Evolutionary conservation across 768 basidiomycete genomes (phyloP).

Genomic region (Hebeloma cylindrosporum): DNA sequence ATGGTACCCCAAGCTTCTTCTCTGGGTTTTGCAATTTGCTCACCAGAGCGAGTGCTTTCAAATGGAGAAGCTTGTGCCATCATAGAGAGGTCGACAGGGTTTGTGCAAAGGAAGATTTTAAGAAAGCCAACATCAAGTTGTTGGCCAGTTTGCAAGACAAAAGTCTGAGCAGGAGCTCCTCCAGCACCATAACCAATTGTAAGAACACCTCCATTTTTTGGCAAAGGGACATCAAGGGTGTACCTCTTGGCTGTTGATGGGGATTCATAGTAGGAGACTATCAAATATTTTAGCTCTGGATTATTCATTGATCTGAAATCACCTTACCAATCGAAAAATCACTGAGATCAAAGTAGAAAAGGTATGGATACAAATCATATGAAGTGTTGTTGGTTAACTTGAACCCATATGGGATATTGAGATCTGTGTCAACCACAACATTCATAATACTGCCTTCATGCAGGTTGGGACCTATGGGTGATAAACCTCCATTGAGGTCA

Average conservation of each 20-base stretch:
- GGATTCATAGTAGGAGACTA: conserved; percentile 14
- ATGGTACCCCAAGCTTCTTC: conserved; percentile 10
- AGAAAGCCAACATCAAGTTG: conserved; percentile 18
- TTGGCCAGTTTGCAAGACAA: conserved; percentile 13
- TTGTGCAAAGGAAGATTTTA: conserved; percentile 14
- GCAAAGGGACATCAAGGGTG: conserved; percentile 11
- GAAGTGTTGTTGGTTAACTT: conserved; percentile 13
- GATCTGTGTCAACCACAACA: conserved; percentile 13
- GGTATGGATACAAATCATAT: conserved; percentile 14
- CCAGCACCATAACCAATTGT: conserved; percentile 18
- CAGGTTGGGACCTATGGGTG: conserved; percentile 11
- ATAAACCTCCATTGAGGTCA: not conserved
- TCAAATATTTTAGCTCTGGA: not conserved
- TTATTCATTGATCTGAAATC: not conserved
- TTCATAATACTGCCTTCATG: conserved; percentile 8
- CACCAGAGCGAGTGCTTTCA: conserved; percentile 4
- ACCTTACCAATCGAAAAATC: conserved; percentile 16
- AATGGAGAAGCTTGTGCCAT: conserved; percentile 15
- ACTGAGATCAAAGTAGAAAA: conserved; percentile 22
- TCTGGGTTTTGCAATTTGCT: not conserved
- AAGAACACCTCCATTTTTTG: conserved; percentile 10
- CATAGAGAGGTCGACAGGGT: conserved; percentile 9
- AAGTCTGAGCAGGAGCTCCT: conserved; percentile 9
- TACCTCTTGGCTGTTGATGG: not conserved
- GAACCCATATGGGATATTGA: conserved; percentile 15